Evolutionary conservation across 768 basidiomycete genomes (phyloP).

Genomic region (Daedalea quercina): DNA sequence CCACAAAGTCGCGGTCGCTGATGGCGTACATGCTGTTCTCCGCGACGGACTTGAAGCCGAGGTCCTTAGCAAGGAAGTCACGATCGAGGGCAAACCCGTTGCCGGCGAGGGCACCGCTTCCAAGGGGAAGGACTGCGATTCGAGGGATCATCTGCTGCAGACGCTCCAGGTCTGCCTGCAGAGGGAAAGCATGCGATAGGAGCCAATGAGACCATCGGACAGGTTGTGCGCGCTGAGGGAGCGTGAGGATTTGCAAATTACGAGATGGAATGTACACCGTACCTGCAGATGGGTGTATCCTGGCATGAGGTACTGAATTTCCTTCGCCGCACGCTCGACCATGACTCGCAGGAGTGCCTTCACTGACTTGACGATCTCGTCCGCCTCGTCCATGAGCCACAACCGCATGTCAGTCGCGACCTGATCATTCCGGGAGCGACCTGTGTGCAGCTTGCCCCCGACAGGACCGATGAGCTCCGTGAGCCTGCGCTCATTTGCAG

Average conservation of each 20-base stretch:
- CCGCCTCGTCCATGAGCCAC: constrained; percentile 83
- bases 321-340: constrained; percentile 88
- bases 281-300: constrained; percentile 99
- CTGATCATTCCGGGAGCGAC: constrained; percentile 95
- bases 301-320: constrained; percentile 85
- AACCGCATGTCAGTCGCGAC: constrained; percentile 98
- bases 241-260: not conserved
- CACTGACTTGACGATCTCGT: constrained; percentile 58
- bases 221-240: constrained; percentile 83
- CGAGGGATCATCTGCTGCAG: constrained; percentile 81
- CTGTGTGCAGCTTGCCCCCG: constrained; percentile 95
- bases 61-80: constrained; percentile 84
- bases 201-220: constrained; percentile 98
- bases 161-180: constrained; percentile 83
- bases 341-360: constrained; percentile 81
- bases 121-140: constrained; percentile 89
- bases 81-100: constrained; percentile 95
- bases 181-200: constrained; percentile 91
- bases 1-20: constrained; percentile 94
- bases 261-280: constrained; percentile 11
- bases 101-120: constrained; percentile 91
- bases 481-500: constrained; percentile 92
- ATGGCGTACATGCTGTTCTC: constrained; percentile 98
- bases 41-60: constrained; percentile 81
- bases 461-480: constrained; percentile 89